Conservation (phyloP, 768 basidiomycete species). For the Bullera alba region DNA sequence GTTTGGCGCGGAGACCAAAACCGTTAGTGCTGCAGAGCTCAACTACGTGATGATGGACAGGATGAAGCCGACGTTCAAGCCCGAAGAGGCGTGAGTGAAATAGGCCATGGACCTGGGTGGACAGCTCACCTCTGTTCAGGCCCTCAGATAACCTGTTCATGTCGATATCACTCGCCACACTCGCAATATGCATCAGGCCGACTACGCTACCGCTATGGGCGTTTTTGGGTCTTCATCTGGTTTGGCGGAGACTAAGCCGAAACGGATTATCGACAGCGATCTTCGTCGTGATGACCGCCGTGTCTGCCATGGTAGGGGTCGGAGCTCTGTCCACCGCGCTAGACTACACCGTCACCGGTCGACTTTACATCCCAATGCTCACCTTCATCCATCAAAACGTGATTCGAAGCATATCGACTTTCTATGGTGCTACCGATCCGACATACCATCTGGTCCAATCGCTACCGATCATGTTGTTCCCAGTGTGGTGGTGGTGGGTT, state of each 20-base stretch:
- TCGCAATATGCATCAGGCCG: constrained; percentile 76
- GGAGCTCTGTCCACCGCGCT: constrained; percentile 43
- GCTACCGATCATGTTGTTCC: constrained; percentile 72
- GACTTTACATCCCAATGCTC: constrained; percentile 63
- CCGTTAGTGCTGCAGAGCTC: constrained; percentile 6
- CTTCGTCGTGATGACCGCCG: not conserved
- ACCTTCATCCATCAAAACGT: constrained; percentile 80
- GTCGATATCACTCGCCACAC: constrained; percentile 58
- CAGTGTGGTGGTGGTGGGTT: constrained; percentile 53
- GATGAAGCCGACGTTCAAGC: not conserved
- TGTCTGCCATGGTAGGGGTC: constrained; percentile 16
- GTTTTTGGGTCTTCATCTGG: constrained; percentile 57
- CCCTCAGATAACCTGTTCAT: constrained; percentile 24
- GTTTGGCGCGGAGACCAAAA: not conserved
- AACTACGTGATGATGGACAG: constrained; percentile 27
- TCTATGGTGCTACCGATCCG: constrained; percentile 79
- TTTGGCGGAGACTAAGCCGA: constrained; percentile 23
- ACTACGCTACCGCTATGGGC: constrained; percentile 84
- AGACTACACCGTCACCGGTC: constrained; percentile 55
- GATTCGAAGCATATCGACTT: constrained; percentile 70
- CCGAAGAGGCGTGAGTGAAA: not conserved
- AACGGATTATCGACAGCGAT: not conserved
- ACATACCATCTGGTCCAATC: constrained; percentile 86
- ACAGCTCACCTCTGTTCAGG: too few species aligned
- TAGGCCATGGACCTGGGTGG: too few species aligned